phyloP scores from a whole-genome alignment of 2,329 filamentous ascomycete genomes.

The Penicillium sp. region DNA sequence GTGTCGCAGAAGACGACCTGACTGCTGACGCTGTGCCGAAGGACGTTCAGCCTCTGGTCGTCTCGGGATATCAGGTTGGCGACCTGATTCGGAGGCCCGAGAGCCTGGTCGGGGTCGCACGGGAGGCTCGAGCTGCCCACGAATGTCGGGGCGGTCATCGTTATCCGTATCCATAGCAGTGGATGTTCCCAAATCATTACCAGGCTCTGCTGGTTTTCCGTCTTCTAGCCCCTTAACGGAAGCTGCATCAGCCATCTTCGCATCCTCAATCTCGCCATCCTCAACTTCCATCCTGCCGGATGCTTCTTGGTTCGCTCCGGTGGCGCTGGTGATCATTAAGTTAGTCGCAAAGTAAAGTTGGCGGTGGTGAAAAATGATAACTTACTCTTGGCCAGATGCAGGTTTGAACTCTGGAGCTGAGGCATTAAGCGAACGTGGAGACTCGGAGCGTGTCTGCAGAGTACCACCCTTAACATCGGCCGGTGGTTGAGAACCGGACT shows the following conservation, averaged over 20 bases:
- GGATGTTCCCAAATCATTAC: conserved; percentile 3
- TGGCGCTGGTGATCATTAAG: conserved; percentile 22
- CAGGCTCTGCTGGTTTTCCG: conserved; percentile 9
- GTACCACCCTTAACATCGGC: conserved; percentile 27
- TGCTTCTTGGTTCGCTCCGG: conserved; percentile 24
- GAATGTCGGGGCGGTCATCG: conserved; percentile 10
- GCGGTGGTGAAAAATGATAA: conserved; percentile 5
- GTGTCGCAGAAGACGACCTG: conserved; percentile 34
- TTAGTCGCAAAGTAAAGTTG: conserved; percentile 18
- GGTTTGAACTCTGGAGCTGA: conserved; percentile 41
- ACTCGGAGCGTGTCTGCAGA: conserved; percentile 27
- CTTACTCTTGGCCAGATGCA: conserved; percentile 31
- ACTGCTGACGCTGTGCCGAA: conserved; percentile 28
- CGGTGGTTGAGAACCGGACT: conserved; percentile 23
- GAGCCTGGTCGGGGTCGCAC: conserved; percentile 25
- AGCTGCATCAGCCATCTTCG: conserved; percentile 38
- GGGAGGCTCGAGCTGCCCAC: conserved; percentile 12
- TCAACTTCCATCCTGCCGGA: conserved; percentile 37
- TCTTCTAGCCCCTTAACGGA: conserved; percentile 16
- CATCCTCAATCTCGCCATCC: conserved; percentile 46
- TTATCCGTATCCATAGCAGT: conserved; percentile 10
- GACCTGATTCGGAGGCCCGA: conserved; percentile 27
- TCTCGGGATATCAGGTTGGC: conserved; percentile 33
- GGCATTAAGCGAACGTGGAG: conserved; percentile 39
- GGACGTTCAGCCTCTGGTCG: conserved; percentile 38